These are phyloP conservation scores for Vaucheria bursata DNA, from an alignment of 352 stramenopile genomes.

Conservation along the genomic window DNA sequence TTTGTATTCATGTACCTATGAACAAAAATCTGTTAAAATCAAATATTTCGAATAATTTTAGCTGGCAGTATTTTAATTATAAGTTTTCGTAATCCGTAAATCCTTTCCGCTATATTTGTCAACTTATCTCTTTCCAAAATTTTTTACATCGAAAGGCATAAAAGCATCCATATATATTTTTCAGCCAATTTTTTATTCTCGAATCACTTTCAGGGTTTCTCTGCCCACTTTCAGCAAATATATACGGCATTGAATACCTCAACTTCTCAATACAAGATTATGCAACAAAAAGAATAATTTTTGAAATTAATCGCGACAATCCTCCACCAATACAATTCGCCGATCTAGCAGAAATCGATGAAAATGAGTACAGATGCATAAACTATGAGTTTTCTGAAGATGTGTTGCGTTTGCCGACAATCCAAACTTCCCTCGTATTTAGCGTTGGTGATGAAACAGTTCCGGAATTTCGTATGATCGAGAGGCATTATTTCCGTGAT, in stretches of 20 bases:
- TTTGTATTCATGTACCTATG: too few relatives aligned
- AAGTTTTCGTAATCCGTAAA: too few relatives aligned
- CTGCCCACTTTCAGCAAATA: slow-evolving; percentile 82
- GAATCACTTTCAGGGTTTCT: slow-evolving; percentile 66
- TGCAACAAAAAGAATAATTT: slow-evolving; percentile 83
- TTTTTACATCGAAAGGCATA: too few relatives aligned
- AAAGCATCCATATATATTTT: neutral
- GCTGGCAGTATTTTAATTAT: too few relatives aligned
- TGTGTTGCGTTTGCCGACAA: slow-evolving; percentile 73
- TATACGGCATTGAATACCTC: slow-evolving; percentile 87
- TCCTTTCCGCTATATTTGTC: too few relatives aligned
- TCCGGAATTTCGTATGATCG: slow-evolving; percentile 84
- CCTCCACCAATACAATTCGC: slow-evolving; percentile 62
- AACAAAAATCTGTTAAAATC: too few relatives aligned
- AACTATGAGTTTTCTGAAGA: slow-evolving; percentile 88
- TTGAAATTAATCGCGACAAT: slow-evolving; percentile 56
- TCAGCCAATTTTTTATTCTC: neutral
- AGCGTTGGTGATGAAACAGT: slow-evolving; percentile 76
- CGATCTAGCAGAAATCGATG: slow-evolving; percentile 63
- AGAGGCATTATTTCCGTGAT: slow-evolving; percentile 89
- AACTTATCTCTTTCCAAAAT: too few relatives aligned
- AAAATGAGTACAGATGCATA: slow-evolving; percentile 78
- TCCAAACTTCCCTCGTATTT: slow-evolving; percentile 79
- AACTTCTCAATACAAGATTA: slow-evolving; percentile 88
- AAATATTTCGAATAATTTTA: too few relatives aligned